phyloP scores from a whole-genome alignment of 345 rosid species.

The Lepidium sativum region DNA sequence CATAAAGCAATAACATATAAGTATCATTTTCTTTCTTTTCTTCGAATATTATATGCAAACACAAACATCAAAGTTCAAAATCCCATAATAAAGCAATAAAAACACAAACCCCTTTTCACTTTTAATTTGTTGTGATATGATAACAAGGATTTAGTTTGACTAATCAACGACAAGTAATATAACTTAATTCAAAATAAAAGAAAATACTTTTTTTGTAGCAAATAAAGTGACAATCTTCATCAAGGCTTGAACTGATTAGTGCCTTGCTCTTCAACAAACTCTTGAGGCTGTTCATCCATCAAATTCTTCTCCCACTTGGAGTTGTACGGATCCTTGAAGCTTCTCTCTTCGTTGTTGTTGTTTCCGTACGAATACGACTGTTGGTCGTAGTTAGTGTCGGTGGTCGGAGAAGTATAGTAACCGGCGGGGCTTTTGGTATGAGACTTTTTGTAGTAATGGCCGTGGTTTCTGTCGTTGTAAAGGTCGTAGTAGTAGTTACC shows the following conservation, averaged over 20 bases:
- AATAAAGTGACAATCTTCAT: constrained; percentile 12
- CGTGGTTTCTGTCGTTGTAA: constrained; percentile 27
- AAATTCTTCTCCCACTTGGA: constrained; percentile 26
- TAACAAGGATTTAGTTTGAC: constrained; percentile 24
- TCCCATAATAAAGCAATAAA: constrained; percentile 15
- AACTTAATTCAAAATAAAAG: constrained; percentile 17
- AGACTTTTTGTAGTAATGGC: constrained; percentile 18
- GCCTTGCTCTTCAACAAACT: constrained; percentile 25
- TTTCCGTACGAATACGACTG: constrained; percentile 9
- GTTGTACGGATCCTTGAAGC: constrained; percentile 23
- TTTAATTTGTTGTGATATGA: constrained; percentile 12
- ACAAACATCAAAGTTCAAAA: constrained; percentile 16
- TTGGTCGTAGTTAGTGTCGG: constrained; percentile 19
- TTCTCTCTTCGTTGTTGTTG: constrained; percentile 17
- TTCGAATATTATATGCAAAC: constrained; percentile 21
- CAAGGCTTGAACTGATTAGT: constrained; percentile 23
- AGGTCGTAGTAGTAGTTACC: constrained; percentile 32
- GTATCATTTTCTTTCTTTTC: not conserved
- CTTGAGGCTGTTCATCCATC: constrained; percentile 14
- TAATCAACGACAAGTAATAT: constrained; percentile 25
- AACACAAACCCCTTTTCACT: constrained; percentile 7
- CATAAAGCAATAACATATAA: constrained; percentile 9
- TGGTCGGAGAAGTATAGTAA: constrained; percentile 14
- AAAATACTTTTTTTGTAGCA: constrained; percentile 9
- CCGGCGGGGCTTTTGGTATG: constrained; percentile 19